phyloP scores from a whole-genome alignment of 2,329 filamentous ascomycete species.

The Penicillium sp. region DNA sequence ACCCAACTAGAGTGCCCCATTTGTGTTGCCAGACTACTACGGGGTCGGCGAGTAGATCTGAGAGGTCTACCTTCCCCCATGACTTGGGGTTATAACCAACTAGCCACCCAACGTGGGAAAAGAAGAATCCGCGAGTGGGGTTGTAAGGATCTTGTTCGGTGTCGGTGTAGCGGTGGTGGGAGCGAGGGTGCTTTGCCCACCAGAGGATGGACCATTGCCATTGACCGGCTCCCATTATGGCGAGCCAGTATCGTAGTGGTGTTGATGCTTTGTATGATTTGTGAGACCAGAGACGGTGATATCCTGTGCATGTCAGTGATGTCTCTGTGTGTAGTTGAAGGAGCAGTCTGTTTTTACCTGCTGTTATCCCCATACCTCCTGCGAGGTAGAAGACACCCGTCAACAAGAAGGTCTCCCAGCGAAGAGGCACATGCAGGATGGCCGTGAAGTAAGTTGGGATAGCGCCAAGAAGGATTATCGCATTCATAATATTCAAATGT shows the following conservation, averaged over 20 bases:
- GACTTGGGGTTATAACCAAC: not conserved
- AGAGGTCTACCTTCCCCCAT: constrained; percentile 5
- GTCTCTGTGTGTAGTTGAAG: not conserved
- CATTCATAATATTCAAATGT: not conserved
- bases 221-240: constrained; percentile 3
- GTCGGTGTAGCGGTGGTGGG: constrained; percentile 7
- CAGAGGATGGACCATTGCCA: constrained; percentile 8
- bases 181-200: constrained; percentile 3
- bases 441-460: constrained; percentile 1
- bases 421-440: not conserved
- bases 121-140: not conserved
- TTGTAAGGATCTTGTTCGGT: constrained; percentile 11
- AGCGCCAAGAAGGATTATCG: not conserved
- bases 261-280: constrained; percentile 3
- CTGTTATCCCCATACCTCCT: not conserved
- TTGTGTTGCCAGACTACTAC: constrained; percentile 2
- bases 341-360: not conserved
- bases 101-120: constrained; percentile 9
- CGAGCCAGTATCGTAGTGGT: not conserved
- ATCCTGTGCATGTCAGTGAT: not conserved
- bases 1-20: not conserved
- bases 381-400: not conserved
- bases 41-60: not conserved
- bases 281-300: constrained; percentile 12
- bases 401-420: not conserved